Evolutionary conservation across 805 yeast genomes (phyloP).

Genomic region (Ogataea nonfermentans): DNA sequence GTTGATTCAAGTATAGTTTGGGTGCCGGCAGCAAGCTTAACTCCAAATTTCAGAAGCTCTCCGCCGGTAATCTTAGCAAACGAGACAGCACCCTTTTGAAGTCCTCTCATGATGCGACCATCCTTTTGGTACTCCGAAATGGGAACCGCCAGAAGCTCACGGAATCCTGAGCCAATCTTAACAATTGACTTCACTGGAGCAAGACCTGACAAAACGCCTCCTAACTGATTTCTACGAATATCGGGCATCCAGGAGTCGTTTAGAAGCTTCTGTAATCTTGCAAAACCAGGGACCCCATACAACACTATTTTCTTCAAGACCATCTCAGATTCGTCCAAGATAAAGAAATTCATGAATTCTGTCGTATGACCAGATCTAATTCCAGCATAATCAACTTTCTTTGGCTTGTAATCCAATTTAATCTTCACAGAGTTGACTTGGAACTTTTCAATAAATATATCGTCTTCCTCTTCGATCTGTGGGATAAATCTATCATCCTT

Average conservation of each 20-base stretch:
- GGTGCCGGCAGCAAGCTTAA: constrained; percentile 83
- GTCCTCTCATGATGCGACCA: constrained; percentile 62
- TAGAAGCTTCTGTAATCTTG: constrained; percentile 52
- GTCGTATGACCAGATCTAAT: constrained; percentile 81
- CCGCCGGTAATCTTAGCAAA: constrained; percentile 78
- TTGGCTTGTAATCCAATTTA: constrained; percentile 88
- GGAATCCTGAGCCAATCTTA: constrained; percentile 74
- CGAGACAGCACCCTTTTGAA: constrained; percentile 70
- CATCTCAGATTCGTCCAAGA: constrained; percentile 81
- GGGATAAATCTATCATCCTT: constrained; percentile 66
- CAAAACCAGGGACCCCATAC: constrained; percentile 77
- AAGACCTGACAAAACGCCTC: constrained; percentile 79
- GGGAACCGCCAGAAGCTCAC: constrained; percentile 71
- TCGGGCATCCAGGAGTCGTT: constrained; percentile 86
- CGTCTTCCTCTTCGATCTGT: constrained; percentile 46
- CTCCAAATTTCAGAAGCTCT: constrained; percentile 79
- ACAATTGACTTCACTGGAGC: constrained; percentile 78
- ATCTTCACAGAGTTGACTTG: constrained; percentile 58
- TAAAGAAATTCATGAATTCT: constrained; percentile 86
- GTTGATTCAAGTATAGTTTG: constrained; percentile 77
- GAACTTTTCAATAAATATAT: constrained; percentile 65
- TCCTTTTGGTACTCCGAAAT: constrained; percentile 71
- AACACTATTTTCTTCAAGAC: constrained; percentile 57
- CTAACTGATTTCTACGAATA: constrained; percentile 74
- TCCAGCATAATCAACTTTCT: constrained; percentile 80